Conservation (phyloP, 768 basidiomycete genomes). For the Zangia roseola region DNA sequence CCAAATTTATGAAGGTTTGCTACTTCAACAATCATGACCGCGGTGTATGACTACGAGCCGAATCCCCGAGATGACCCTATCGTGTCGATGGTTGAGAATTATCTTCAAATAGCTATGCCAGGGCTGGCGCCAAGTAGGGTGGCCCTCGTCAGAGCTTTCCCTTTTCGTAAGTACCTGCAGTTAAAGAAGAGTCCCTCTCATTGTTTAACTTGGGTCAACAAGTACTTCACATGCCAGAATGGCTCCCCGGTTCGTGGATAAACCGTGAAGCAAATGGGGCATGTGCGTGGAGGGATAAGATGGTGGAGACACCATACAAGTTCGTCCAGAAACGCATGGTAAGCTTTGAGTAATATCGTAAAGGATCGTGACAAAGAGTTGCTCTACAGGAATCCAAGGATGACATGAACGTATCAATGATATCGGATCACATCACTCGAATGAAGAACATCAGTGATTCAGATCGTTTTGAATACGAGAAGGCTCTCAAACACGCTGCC, state of each 20-base stretch:
- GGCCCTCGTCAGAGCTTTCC: not conserved
- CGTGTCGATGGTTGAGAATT: not conserved
- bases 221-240: slow-evolving; percentile 21
- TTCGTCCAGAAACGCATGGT: slow-evolving; percentile 21
- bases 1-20: not conserved
- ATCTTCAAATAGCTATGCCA: not conserved
- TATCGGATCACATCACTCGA: slow-evolving; percentile 13
- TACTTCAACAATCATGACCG: too few relatives aligned
- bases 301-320: slow-evolving; percentile 22
- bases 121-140: not conserved
- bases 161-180: slow-evolving; percentile 10
- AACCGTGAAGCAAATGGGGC: slow-evolving; percentile 22
- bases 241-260: slow-evolving; percentile 39
- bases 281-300: not conserved
- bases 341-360: not conserved
- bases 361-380: not conserved
- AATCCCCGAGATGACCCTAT: slow-evolving; percentile 4
- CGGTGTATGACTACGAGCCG: not conserved
- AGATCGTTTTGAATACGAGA: slow-evolving; percentile 1
- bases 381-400: not conserved
- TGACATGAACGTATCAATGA: not conserved
- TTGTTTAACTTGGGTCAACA: not conserved
- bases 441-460: slow-evolving; percentile 13
- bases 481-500: slow-evolving; percentile 7
- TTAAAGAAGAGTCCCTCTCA: not conserved